Percentiles rank a stretch among this genome's conserved stretches.
Conservation (phyloP, 148 eudicot species). For the Agrostemma githago region DNA sequence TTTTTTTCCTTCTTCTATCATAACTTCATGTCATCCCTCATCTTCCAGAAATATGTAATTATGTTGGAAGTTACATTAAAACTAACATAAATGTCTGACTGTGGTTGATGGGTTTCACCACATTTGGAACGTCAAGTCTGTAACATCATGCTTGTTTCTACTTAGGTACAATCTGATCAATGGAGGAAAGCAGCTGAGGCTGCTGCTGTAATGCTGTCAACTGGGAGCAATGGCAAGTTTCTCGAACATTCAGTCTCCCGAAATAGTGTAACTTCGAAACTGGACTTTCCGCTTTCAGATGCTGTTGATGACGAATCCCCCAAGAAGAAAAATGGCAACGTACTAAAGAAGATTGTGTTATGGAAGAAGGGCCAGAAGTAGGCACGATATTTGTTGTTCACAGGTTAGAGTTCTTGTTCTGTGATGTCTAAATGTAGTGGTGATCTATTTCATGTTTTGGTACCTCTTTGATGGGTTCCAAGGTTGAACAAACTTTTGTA, state of each 20-base stretch:
- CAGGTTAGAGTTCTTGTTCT: not conserved
- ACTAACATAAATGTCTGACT: no score
- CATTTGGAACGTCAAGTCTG: no score
- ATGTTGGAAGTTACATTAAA: no score
- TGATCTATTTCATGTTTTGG: not conserved
- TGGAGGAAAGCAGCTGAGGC: slow-evolving; percentile 97
- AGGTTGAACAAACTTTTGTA: not conserved
- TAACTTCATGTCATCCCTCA: no score
- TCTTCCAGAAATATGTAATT: no score
- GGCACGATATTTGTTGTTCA: not conserved
- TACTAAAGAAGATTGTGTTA: slow-evolving; percentile 76
- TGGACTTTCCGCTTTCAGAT: slow-evolving; percentile 62
- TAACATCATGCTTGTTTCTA: no score
- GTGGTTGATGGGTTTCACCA: no score
- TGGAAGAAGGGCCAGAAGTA: slow-evolving; percentile 76
- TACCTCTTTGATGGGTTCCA: no score
- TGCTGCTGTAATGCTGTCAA: slow-evolving; percentile 82
- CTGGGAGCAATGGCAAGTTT: slow-evolving; percentile 47
- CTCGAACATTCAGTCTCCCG: slow-evolving; percentile 57
- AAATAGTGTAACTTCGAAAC: slow-evolving; percentile 53
- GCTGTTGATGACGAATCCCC: slow-evolving; percentile 63
- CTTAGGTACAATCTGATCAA: slow-evolving; percentile 73
- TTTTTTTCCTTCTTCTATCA: no score
- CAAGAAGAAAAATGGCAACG: slow-evolving; percentile 71
- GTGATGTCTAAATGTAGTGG: not conserved